Base-by-base conservation (phyloP, 2,329 filamentous ascomycete genomes). In the Xylogone sp. region DNA sequence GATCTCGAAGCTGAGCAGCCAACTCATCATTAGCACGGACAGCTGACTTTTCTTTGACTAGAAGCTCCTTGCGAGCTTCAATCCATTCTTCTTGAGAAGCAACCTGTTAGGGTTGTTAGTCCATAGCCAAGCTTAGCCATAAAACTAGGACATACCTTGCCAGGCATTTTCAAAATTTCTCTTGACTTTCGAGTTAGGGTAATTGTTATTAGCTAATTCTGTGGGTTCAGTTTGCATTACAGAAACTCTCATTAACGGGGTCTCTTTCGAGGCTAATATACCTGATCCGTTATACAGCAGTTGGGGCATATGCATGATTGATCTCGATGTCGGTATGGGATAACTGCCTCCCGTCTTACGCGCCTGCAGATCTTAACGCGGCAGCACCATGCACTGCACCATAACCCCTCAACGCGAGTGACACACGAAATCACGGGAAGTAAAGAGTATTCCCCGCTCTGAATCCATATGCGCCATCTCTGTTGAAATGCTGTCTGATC, bases 11-110 rank as follows among this genome's bases (percentile, higher is more conserved):
- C 27, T 66, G 48, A 1, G 61, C 55, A 4, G 62, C 59, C 46
- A 73, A 60, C 18, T 54, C 58, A 19, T 68, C 64, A 45, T 52
- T 53, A 42, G 63, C 64, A 34, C 56, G 59, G 2, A 63, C 65
- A 21, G 64, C 59, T 18, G 65, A 62, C 48, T 71, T 71, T 51
- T 71, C 68, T 47, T 69, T 69, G 16, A 56, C 52, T 5, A 71
- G 62, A 19, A 71, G 61, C 2, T 59, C 60, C 43, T 66, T 70
- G 43, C 65, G 64, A 29, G 67, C 64, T 13, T 54, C 46, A 27
- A 68, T 57, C 68, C 68, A 72, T 55, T 72, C 66, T 3, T 66
- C 59, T 29, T 57, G 65, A 24, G 49, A 63, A 8, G 66, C 64
- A 19, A 68, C 53, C 68, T 70, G n/a, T n/a, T n/a, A n/a, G n/a